A percentile compares a stretch with the other conserved stretches of the same genome.
phyloP scores from a whole-genome alignment of 371 early-diverging fungal genomes.

The Coelomomyces lativittatus region DNA sequence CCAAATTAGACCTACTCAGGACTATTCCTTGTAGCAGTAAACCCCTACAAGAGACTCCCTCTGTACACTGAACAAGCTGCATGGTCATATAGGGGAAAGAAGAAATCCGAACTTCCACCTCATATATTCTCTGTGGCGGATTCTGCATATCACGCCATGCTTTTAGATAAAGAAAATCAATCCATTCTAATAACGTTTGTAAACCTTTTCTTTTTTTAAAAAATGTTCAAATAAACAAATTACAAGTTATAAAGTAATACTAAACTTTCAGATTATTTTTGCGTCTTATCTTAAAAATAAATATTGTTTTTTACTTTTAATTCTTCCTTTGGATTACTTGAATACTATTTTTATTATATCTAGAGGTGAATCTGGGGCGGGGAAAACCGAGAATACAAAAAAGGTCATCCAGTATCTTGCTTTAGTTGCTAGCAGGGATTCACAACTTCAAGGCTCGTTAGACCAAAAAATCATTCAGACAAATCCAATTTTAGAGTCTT shows the following conservation, averaged over 20 bases:
- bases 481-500: conserved; percentile 96
- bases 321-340: neutral
- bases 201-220: no score
- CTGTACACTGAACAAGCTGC: conserved; percentile 78
- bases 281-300: no score
- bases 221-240: no score
- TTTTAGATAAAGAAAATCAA: conserved; percentile 83
- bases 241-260: no score
- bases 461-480: conserved; percentile 89
- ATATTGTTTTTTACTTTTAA: no score
- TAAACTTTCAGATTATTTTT: no score
- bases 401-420: conserved; percentile 97
- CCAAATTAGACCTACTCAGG: conserved; percentile 88
- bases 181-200: conserved; percentile 97
- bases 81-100: conserved; percentile 57
- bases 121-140: conserved; percentile 95
- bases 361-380: conserved; percentile 98
- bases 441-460: conserved; percentile 29
- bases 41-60: conserved; percentile 90
- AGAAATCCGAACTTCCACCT: conserved; percentile 76
- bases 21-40: conserved; percentile 94
- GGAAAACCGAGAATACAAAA: conserved; percentile 99
- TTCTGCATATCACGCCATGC: conserved; percentile 85
- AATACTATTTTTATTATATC: neutral
- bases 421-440: conserved; percentile 45